Conservation (phyloP, 2,329 filamentous ascomycete species). For the Exophiala viscosa region DNA sequence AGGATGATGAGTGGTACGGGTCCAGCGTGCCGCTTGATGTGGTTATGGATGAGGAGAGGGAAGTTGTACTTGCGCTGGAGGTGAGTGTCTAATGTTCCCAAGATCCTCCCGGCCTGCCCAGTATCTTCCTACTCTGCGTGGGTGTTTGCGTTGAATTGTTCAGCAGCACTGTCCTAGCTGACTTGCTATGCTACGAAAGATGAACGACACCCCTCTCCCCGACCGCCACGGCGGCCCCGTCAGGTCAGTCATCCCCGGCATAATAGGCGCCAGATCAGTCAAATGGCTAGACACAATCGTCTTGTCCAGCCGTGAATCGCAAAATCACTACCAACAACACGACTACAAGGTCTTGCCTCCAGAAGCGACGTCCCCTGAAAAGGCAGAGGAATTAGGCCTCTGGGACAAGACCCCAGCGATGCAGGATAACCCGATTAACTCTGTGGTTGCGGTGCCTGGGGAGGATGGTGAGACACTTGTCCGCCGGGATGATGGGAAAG, state of each 20-base stretch:
- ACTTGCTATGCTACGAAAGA: constrained; percentile 31
- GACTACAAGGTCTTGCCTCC: constrained; percentile 59
- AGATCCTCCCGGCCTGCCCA: background rate
- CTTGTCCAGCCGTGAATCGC: constrained; percentile 47
- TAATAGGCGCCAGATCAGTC: constrained; percentile 52
- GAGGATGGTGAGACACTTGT: constrained; percentile 40
- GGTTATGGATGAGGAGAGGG: constrained; percentile 41
- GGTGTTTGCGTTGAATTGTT: too few relatives aligned
- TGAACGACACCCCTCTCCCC: constrained; percentile 48
- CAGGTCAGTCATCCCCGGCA: constrained; percentile 50
- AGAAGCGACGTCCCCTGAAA: constrained; percentile 47
- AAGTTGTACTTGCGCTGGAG: constrained; percentile 47
- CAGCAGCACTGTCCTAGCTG: too few relatives aligned
- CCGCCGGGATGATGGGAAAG: constrained; percentile 33
- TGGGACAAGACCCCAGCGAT: constrained; percentile 51
- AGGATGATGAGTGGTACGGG: constrained; percentile 58
- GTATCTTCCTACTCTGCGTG: background rate
- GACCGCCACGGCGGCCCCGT: constrained; percentile 51
- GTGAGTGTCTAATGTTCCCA: constrained; percentile 26
- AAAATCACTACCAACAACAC: constrained; percentile 54
- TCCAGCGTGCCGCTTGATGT: constrained; percentile 49
- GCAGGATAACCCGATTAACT: constrained; percentile 55
- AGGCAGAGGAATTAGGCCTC: constrained; percentile 32
- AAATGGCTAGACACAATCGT: constrained; percentile 56
- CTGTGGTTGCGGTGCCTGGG: constrained; percentile 49